These are phyloP conservation scores for Cyclotella choctawhatcheeana DNA, from an alignment of 108 stramenopile species.

Conservation along the genomic window DNA sequence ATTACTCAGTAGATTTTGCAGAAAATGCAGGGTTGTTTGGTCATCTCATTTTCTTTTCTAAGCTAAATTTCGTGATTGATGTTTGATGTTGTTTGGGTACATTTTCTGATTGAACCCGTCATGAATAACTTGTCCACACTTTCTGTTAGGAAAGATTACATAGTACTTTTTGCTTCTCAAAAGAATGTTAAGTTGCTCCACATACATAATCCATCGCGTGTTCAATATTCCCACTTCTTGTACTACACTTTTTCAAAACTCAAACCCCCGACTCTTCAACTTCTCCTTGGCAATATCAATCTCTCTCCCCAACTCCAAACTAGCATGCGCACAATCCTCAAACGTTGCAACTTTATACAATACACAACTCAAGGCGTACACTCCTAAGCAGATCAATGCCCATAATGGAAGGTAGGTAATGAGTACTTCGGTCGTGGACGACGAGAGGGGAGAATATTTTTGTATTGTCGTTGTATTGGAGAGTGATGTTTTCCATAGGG, in stretches of 20 bases:
- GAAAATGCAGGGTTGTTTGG: too few species aligned
- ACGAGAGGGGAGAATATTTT: neutral
- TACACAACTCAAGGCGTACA: constrained; percentile 72
- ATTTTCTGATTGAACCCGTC: too few species aligned
- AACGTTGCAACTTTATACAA: constrained; percentile 57
- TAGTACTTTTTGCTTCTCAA: too few species aligned
- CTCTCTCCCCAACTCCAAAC: constrained; percentile 62
- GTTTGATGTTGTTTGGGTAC: too few species aligned
- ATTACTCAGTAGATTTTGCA: too few species aligned
- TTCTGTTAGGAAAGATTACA: too few species aligned
- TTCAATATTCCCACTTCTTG: too few species aligned
- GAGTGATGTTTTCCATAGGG: constrained; percentile 58
- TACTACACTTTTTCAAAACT: constrained; percentile 37
- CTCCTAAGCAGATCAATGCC: constrained; percentile 55
- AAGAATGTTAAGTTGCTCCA: too few species aligned
- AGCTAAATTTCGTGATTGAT: too few species aligned
- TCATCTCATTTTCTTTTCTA: too few species aligned
- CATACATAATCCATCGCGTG: too few species aligned
- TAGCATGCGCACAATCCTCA: constrained; percentile 73
- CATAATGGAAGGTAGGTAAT: constrained; percentile 69
- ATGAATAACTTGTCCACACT: too few species aligned
- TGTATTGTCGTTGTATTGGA: constrained; percentile 8
- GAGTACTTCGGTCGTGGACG: constrained; percentile 13
- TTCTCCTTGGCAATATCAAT: constrained; percentile 70
- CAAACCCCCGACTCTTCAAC: constrained; percentile 63